phyloP scores from a whole-genome alignment of 345 rosid genomes.

The Citrus maxima region DNA sequence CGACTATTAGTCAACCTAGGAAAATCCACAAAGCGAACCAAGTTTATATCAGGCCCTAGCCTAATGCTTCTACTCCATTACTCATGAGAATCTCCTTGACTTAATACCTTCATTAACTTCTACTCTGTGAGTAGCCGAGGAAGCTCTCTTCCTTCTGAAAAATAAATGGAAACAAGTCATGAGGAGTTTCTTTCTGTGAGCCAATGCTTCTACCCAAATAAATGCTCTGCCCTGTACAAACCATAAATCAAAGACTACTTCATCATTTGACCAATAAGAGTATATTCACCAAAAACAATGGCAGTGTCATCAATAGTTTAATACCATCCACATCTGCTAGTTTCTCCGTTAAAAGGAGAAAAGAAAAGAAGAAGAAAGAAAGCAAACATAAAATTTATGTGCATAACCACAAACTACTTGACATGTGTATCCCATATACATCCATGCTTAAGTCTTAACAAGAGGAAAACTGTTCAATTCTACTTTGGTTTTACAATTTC shows the following conservation, averaged over 20 bases:
- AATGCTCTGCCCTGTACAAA: constrained; percentile 16
- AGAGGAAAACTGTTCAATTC: background rate
- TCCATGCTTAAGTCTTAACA: background rate
- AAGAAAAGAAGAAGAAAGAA: background rate
- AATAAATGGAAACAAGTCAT: constrained; percentile 40
- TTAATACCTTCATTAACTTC: constrained; percentile 50
- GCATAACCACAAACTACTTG: background rate
- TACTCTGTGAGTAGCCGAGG: constrained; percentile 3
- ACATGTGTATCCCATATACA: background rate
- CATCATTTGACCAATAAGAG: background rate
- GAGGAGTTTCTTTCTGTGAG: constrained; percentile 7
- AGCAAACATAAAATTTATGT: background rate
- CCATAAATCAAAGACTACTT: background rate
- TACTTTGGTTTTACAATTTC: background rate
- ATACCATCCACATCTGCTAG: no score
- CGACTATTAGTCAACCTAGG: background rate
- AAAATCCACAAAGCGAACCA: background rate
- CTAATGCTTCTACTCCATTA: background rate
- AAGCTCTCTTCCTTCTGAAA: constrained; percentile 29
- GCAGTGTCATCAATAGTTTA: background rate
- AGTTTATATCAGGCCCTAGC: background rate
- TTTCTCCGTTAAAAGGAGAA: no score
- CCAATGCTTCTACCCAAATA: constrained; percentile 8
- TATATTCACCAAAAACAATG: background rate
- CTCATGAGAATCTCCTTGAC: background rate